These are phyloP conservation scores for Pestalotiopsis sp. DNA, from an alignment of 2,329 filamentous ascomycete genomes.

Conservation along the genomic window DNA sequence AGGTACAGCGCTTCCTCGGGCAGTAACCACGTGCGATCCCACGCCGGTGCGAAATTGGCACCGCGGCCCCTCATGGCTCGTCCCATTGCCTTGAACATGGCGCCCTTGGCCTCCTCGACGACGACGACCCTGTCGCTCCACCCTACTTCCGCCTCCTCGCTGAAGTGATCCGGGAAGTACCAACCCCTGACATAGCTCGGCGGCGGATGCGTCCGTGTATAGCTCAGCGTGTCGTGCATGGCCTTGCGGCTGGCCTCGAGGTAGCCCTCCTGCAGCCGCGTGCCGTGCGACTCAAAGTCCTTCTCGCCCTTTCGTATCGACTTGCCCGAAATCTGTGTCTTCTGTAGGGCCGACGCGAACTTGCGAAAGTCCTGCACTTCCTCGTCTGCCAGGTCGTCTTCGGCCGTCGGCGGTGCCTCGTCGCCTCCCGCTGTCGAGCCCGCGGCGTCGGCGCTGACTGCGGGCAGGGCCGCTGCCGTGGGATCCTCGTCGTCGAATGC, in stretches of 20 bases:
- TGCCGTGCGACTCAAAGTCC: conserved; percentile 94
- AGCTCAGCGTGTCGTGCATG: conserved; percentile 85
- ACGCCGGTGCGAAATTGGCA: conserved; percentile 53
- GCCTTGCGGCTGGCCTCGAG: conserved; percentile 82
- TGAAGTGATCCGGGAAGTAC: conserved; percentile 70
- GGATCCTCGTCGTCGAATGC: conserved; percentile 44
- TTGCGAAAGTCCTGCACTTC: conserved; percentile 75
- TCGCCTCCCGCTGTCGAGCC: conserved; percentile 12
- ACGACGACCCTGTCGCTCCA: conserved; percentile 60
- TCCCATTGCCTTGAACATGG: conserved; percentile 78
- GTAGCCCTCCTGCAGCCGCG: conserved; percentile 74
- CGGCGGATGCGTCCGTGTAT: conserved; percentile 73
- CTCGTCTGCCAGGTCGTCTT: conserved; percentile 15
- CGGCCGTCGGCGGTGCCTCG: conserved; percentile 15
- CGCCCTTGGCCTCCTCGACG: conserved; percentile 69
- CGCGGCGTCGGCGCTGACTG: background rate
- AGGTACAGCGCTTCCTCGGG: conserved; percentile 92
- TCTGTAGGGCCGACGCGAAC: conserved; percentile 53
- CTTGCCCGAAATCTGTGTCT: conserved; percentile 53
- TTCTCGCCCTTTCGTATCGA: conserved; percentile 93
- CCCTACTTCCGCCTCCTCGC: conserved; percentile 23
- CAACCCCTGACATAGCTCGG: conserved; percentile 70
- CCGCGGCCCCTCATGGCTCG: conserved; percentile 58
- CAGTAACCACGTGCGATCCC: conserved; percentile 76
- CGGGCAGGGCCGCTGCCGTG: conserved; percentile 13